phyloP scores from a whole-genome alignment of 2,329 filamentous ascomycete species.

The Hymenoscyphus fructigenus region DNA sequence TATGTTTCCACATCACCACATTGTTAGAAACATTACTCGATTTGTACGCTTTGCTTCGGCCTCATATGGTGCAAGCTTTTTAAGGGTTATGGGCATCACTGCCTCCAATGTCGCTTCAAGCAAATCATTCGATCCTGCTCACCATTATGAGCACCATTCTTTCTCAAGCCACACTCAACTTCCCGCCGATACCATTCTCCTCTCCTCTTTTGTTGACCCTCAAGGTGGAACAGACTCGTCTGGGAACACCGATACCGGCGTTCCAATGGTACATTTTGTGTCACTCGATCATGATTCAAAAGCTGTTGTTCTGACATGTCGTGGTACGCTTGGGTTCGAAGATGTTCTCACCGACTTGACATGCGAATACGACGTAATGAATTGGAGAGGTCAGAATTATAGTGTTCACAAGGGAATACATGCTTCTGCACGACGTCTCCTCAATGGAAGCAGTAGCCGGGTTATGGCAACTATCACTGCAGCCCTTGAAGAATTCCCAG shows the following conservation, averaged over 20 bases:
- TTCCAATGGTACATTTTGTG: constrained; percentile 56
- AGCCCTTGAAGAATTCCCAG: constrained; percentile 52
- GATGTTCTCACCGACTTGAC: constrained; percentile 58
- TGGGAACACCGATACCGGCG: constrained; percentile 50
- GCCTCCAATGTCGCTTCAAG: constrained; percentile 45
- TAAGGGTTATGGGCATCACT: constrained; percentile 63
- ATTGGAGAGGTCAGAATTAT: constrained; percentile 50
- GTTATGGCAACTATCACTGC: constrained; percentile 53
- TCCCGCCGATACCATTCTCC: constrained; percentile 54
- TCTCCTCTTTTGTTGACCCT: constrained; percentile 56
- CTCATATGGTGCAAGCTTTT: constrained; percentile 63
- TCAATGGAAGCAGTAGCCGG: constrained; percentile 48
- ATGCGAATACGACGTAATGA: constrained; percentile 53
- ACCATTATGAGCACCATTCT: constrained; percentile 60
- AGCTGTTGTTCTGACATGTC: constrained; percentile 54
- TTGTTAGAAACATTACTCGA: constrained; percentile 61
- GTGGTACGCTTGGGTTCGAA: constrained; percentile 56
- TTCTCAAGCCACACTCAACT: constrained; percentile 64
- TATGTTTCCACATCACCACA: constrained; percentile 58
- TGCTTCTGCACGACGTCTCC: constrained; percentile 51
- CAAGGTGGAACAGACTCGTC: constrained; percentile 51
- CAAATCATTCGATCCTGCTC: constrained; percentile 37
- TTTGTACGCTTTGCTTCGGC: constrained; percentile 68
- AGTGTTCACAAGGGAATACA: constrained; percentile 58
- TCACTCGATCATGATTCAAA: constrained; percentile 57